Conservation (phyloP, 805 yeast species). For the Pichia nanzhaoensis region DNA sequence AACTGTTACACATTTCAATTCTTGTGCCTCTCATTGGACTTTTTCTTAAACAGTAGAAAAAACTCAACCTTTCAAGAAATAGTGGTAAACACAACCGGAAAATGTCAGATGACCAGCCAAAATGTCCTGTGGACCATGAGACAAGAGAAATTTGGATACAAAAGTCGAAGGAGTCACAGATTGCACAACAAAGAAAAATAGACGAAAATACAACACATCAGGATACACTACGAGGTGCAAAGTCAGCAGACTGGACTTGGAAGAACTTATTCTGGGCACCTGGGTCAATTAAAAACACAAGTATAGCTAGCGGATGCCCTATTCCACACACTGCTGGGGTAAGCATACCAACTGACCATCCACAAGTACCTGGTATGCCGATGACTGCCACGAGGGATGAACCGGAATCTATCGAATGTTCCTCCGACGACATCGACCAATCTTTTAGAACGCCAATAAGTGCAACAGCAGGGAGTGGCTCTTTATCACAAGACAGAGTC, state of each 20-base stretch:
- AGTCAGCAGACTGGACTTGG: constrained; percentile 11
- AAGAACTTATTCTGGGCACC: constrained; percentile 20
- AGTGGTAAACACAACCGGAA: no score
- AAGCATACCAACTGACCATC: constrained; percentile 19
- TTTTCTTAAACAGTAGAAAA: no score
- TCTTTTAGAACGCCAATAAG: constrained; percentile 22
- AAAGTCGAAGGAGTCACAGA: constrained; percentile 22
- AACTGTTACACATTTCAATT: no score
- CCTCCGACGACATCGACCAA: constrained; percentile 38
- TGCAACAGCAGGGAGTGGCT: constrained; percentile 26
- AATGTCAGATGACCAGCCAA: constrained; percentile 24
- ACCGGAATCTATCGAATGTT: constrained; percentile 40
- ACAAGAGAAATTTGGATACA: constrained; percentile 55
- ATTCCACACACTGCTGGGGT: constrained; percentile 13
- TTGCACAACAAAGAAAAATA: constrained; percentile 9
- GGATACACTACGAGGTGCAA: not conserved
- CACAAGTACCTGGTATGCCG: constrained; percentile 13
- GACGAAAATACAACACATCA: not conserved
- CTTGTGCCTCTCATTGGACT: no score
- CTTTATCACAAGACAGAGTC: constrained; percentile 67
- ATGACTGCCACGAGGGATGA: constrained; percentile 4
- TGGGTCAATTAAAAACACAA: not conserved
- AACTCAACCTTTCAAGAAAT: no score
- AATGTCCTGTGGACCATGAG: constrained; percentile 67
- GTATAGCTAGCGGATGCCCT: constrained; percentile 3